Evolutionary conservation across 768 basidiomycete species (phyloP).

Genomic region (Xerocomellus chrysenteron): DNA sequence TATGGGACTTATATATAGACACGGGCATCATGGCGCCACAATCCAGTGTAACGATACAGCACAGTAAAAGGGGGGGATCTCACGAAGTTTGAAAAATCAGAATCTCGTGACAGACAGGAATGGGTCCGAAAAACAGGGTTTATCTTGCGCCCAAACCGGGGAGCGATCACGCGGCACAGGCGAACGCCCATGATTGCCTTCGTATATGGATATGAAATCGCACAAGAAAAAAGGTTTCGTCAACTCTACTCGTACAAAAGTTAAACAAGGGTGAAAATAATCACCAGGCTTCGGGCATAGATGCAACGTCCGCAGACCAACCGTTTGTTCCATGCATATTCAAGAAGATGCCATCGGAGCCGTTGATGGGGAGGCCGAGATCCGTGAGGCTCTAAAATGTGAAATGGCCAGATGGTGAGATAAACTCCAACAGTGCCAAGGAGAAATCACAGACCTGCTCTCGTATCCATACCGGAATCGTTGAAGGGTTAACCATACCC

Average conservation of each 20-base stretch:
- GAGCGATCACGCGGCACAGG: constrained; percentile 20
- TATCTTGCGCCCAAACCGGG: neutral
- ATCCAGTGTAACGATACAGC: constrained; percentile 3
- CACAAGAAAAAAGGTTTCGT: constrained; percentile 19
- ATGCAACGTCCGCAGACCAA: constrained; percentile 72
- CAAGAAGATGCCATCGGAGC: constrained; percentile 88
- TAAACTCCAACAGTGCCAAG: neutral
- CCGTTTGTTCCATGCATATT: constrained; percentile 68
- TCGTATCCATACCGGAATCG: constrained; percentile 89
- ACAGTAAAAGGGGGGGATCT: neutral
- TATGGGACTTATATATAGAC: neutral
- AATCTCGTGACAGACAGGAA: neutral
- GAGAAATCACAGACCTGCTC: constrained; percentile 63
- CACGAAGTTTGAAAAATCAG: neutral
- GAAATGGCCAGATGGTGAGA: neutral
- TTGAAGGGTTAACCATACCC: constrained; percentile 70
- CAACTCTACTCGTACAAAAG: constrained; percentile 25
- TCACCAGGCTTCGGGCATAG: constrained; percentile 87
- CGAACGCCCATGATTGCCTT: constrained; percentile 17
- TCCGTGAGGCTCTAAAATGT: constrained; percentile 73
- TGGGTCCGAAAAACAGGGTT: neutral
- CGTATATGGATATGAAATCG: constrained; percentile 15
- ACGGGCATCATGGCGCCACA: neutral
- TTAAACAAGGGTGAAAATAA: constrained; percentile 14
- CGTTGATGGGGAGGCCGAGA: constrained; percentile 87